These are phyloP conservation scores for Rauvolfia tetraphylla DNA, from an alignment of 257 asterid genomes.

Conservation along the genomic window DNA sequence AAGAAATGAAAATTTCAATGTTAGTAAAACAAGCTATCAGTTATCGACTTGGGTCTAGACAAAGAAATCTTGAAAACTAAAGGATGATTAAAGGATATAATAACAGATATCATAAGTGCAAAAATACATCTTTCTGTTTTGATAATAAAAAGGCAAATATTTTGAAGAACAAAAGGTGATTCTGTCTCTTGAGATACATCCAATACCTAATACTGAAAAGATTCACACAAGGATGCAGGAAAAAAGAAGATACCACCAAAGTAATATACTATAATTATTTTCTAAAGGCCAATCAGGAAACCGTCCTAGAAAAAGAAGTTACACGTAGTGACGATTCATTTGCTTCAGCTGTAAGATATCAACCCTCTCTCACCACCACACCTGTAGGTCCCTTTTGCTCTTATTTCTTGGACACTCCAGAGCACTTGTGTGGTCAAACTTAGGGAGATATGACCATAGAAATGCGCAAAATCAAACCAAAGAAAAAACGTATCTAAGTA, in stretches of 20 bases:
- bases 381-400: neutral
- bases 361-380: neutral
- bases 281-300: neutral
- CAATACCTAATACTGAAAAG: neutral
- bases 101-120: neutral
- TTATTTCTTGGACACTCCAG: neutral
- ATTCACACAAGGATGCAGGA: neutral
- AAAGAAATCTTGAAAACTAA: neutral
- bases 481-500: neutral
- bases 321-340: neutral
- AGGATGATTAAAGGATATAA: neutral
- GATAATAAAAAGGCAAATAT: neutral
- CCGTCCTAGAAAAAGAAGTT: neutral
- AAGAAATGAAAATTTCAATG: slow-evolving; percentile 10
- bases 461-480: neutral
- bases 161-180: neutral
- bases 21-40: slow-evolving; percentile 1
- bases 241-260: neutral
- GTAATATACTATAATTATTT: neutral
- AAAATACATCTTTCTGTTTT: neutral
- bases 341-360: neutral
- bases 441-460: neutral
- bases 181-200: neutral
- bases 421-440: neutral
- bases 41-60: neutral